These are phyloP conservation scores for Cymbidium sinense DNA, from an alignment of 106 monocot genomes.

Conservation along the genomic window DNA sequence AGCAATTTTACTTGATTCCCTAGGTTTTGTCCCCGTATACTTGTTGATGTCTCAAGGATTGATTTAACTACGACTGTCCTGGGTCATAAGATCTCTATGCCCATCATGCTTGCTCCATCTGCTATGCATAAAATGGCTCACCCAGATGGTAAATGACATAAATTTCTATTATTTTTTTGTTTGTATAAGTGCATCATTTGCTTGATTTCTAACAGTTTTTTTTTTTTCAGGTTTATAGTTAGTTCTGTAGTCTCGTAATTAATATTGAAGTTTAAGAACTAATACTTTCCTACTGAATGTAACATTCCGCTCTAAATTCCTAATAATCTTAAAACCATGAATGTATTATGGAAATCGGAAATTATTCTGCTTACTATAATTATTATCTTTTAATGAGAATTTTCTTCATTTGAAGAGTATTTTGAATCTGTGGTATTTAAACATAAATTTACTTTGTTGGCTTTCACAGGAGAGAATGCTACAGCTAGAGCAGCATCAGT, in stretches of 20 bases:
- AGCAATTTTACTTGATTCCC: background rate
- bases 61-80: slow-evolving; percentile 67
- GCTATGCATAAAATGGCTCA: slow-evolving; percentile 92
- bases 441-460: background rate
- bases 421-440: background rate
- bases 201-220: background rate
- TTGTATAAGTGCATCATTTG: background rate
- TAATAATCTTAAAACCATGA: background rate
- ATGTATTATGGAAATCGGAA: background rate
- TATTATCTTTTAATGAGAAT: background rate
- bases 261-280: background rate
- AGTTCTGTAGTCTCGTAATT: background rate
- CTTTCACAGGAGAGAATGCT: slow-evolving; percentile 60
- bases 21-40: slow-evolving; percentile 68
- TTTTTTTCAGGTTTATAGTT: background rate
- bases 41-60: slow-evolving; percentile 69
- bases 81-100: slow-evolving; percentile 86
- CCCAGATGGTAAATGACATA: slow-evolving; percentile 49
- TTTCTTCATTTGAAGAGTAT: background rate
- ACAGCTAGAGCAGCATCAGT: slow-evolving; percentile 79
- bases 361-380: no score
- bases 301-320: background rate
- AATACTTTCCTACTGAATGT: background rate
- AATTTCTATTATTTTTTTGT: background rate
- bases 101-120: slow-evolving; percentile 84